These are phyloP conservation scores for Saksenaea vasiformis DNA, from an alignment of 371 early-diverging fungal species.

Conservation along the genomic window DNA sequence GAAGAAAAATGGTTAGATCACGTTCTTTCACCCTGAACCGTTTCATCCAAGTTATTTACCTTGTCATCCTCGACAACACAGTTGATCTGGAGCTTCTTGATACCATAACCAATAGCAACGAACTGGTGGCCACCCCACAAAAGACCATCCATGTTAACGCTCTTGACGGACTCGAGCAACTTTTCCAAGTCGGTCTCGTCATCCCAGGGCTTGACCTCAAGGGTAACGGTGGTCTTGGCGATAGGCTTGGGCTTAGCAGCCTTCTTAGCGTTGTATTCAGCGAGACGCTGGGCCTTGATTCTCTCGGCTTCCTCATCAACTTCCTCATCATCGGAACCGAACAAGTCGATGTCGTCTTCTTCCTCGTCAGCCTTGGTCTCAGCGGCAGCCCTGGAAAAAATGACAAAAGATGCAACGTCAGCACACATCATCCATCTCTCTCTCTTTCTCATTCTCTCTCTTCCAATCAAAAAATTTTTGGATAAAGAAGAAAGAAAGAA, in stretches of 20 bases:
- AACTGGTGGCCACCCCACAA: slow-evolving; percentile 86
- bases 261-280: slow-evolving; percentile 93
- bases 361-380: slow-evolving; percentile 66
- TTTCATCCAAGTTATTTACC: slow-evolving; percentile 42
- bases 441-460: not conserved
- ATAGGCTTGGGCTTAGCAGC: slow-evolving; percentile 87
- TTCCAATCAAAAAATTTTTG: not conserved
- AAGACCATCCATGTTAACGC: slow-evolving; percentile 86
- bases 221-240: slow-evolving; percentile 92
- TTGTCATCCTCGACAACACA: slow-evolving; percentile 93
- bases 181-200: slow-evolving; percentile 90
- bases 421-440: not conserved
- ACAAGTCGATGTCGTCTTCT: slow-evolving; percentile 95
- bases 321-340: slow-evolving; percentile 92
- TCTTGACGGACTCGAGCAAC: slow-evolving; percentile 73
- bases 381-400: slow-evolving; percentile 46
- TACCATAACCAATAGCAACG: slow-evolving; percentile 89
- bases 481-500: too few relatives aligned
- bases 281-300: slow-evolving; percentile 86
- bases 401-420: not conserved
- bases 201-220: slow-evolving; percentile 98
- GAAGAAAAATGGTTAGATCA: not conserved
- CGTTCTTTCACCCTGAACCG: not conserved
- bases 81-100: slow-evolving; percentile 93
- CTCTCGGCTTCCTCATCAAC: slow-evolving; percentile 91